A percentile compares a stretch with the other conserved stretches of the same genome.
phyloP scores from a whole-genome alignment of 2,329 filamentous ascomycete species.

The Aspergillus sp. region DNA sequence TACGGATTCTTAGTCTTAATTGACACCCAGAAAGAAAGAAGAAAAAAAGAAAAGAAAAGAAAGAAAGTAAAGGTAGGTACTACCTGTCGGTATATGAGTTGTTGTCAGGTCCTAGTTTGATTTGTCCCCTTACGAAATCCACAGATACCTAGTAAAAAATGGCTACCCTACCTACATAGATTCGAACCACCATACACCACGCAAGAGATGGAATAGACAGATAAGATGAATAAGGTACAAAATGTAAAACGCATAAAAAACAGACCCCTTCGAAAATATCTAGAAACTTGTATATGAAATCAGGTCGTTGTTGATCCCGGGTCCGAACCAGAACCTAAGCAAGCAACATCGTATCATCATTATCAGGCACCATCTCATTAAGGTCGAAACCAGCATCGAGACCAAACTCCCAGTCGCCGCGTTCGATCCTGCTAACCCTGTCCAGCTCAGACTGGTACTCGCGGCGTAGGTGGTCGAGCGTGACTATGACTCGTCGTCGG shows the following conservation, averaged over 20 bases:
- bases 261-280: neutral
- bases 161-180: neutral
- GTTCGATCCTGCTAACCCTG: constrained; percentile 80
- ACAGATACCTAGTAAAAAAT: too few relatives aligned
- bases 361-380: constrained; percentile 23
- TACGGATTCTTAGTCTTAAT: too few relatives aligned
- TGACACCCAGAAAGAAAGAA: too few relatives aligned
- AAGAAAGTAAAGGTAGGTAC: too few relatives aligned
- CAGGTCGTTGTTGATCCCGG: neutral
- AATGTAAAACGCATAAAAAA: neutral
- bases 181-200: neutral
- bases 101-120: too few relatives aligned
- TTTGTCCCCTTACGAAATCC: too few relatives aligned
- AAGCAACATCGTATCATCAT: constrained; percentile 39
- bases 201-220: neutral
- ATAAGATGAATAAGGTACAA: neutral
- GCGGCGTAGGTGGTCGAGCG: constrained; percentile 78
- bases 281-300: neutral
- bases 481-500: constrained; percentile 72
- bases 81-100: too few relatives aligned
- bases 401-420: constrained; percentile 81
- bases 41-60: too few relatives aligned
- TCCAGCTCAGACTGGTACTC: constrained; percentile 91
- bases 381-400: constrained; percentile 19
- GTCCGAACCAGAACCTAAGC: constrained; percentile 10